Evolutionary conservation across 352 stramenopile genomes (phyloP), one percentile per base, ranked within the genome.

Genomic region (Phytophthora podocarpi): DNA sequence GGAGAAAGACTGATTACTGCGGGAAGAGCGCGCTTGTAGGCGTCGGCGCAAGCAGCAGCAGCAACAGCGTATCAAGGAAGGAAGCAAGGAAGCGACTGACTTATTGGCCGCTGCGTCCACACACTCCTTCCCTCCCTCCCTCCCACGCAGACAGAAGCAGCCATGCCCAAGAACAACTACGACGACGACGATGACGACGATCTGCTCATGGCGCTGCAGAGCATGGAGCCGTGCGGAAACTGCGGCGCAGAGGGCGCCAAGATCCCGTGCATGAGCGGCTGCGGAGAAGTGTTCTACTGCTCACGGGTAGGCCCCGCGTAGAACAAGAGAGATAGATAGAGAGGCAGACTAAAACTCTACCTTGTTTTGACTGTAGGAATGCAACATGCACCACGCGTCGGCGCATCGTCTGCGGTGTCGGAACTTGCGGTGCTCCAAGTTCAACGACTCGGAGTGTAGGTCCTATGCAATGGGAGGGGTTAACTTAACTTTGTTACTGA

Each of bases 381-480:
- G 86, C 67, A 91, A 89, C 53, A 93, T 93, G 82, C 82, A 93
- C 72, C 84, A 95, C 70, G 86, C 86, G 16, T 93, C 84, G 13
- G 84, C 86, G n/a, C 86, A 95, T 85, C 86, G 86, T 48, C 71
- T 95, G 21, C 84, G 82, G 9, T 95, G 86, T 65, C 79, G 84
- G 20, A 95, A 95, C 52, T 68, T 95, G 51, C 85, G 86, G 5
- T 95, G 82, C 67, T 93, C 86, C 56, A 95, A 95, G 70, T 95
- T 95, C 40, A 93, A 95, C 61, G 86, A 95, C 75, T 91, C 83
- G 47, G 85, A 94, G 46, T 94, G 85, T 93, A 86, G 47, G 84
- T 70, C 34, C 21, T n/a, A n/a, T n/a, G n/a, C n/a, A n/a, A n/a
- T n/a, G n/a, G n/a, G n/a, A n/a, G n/a, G n/a, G n/a, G n/a, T n/a